Evolutionary conservation across 352 stramenopile genomes (phyloP).

Genomic region (Phytophthora hybrid): DNA sequence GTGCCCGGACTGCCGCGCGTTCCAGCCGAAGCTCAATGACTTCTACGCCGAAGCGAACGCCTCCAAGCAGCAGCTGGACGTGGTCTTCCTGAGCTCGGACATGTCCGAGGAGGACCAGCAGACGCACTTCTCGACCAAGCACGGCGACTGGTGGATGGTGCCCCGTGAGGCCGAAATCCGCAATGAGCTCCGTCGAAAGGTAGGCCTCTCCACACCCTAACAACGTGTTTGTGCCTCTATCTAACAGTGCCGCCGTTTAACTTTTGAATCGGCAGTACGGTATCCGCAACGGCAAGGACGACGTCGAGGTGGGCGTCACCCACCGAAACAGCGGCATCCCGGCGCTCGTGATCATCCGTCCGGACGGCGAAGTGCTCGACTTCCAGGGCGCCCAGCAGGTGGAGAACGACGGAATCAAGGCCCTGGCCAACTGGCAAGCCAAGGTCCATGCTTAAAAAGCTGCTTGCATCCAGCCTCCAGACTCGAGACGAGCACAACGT

Average conservation of each 20-base stretch:
- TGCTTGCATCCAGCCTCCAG: not conserved
- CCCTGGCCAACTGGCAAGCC: slow-evolving; percentile 47
- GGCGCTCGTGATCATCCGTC: slow-evolving; percentile 67
- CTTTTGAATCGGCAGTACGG: slow-evolving; percentile 46
- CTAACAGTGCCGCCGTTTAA: not conserved
- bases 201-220: slow-evolving; percentile 20
- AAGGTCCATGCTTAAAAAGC: slow-evolving; percentile 2
- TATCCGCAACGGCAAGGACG: slow-evolving; percentile 75
- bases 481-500: not conserved
- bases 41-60: slow-evolving; percentile 72
- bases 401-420: slow-evolving; percentile 52
- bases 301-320: slow-evolving; percentile 58
- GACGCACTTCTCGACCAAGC: slow-evolving; percentile 70
- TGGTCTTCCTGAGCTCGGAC: slow-evolving; percentile 83
- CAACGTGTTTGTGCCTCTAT: slow-evolving; percentile 20
- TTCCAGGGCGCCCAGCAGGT: slow-evolving; percentile 63
- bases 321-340: slow-evolving; percentile 75
- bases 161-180: slow-evolving; percentile 62
- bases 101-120: slow-evolving; percentile 57
- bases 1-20: slow-evolving; percentile 80
- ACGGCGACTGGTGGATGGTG: slow-evolving; percentile 75
- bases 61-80: slow-evolving; percentile 52
- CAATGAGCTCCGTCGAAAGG: slow-evolving; percentile 78
- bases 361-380: slow-evolving; percentile 64
- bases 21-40: slow-evolving; percentile 74